Percentiles rank a stretch among this genome's conserved stretches.
Evolutionary conservation across 2,329 filamentous ascomycete species (phyloP).

Genomic region (Didymella sp.): DNA sequence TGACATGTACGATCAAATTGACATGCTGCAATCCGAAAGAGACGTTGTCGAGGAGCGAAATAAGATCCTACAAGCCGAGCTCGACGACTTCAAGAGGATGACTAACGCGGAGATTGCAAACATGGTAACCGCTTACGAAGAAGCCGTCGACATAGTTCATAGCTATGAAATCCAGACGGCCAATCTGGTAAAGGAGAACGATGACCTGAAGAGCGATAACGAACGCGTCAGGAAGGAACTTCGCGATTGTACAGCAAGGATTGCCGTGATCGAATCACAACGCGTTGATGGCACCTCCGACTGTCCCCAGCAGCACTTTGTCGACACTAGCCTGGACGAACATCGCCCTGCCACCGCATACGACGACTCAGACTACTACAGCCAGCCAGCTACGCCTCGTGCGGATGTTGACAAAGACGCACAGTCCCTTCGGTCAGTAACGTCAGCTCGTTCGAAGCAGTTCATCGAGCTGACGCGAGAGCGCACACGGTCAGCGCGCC

Average conservation of each 20-base stretch:
- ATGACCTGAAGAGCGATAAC: slow-evolving; percentile 40
- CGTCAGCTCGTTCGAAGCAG: slow-evolving; percentile 41
- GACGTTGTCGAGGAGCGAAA: slow-evolving; percentile 28
- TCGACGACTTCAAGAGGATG: slow-evolving; percentile 32
- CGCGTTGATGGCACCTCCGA: slow-evolving; percentile 26
- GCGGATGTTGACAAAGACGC: not conserved
- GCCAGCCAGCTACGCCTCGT: slow-evolving; percentile 43
- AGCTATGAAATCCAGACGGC: slow-evolving; percentile 38
- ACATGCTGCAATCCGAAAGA: slow-evolving; percentile 25
- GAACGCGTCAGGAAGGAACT: slow-evolving; percentile 32
- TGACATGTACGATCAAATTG: slow-evolving; percentile 27
- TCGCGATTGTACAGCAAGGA: slow-evolving; percentile 30
- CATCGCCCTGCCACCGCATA: slow-evolving; percentile 47
- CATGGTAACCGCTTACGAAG: slow-evolving; percentile 38
- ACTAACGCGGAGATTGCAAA: slow-evolving; percentile 35
- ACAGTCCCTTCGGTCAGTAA: slow-evolving; percentile 13
- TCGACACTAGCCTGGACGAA: slow-evolving; percentile 44
- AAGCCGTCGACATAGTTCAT: slow-evolving; percentile 45
- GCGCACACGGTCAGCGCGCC: slow-evolving; percentile 33
- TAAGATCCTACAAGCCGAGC: slow-evolving; percentile 25
- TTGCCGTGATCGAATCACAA: slow-evolving; percentile 23
- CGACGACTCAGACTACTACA: slow-evolving; percentile 49
- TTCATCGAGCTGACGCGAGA: slow-evolving; percentile 39
- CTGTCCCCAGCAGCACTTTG: slow-evolving; percentile 26
- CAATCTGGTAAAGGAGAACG: slow-evolving; percentile 29